Base-by-base conservation (phyloP, 805 yeast genomes). In the Candida chilensis region DNA sequence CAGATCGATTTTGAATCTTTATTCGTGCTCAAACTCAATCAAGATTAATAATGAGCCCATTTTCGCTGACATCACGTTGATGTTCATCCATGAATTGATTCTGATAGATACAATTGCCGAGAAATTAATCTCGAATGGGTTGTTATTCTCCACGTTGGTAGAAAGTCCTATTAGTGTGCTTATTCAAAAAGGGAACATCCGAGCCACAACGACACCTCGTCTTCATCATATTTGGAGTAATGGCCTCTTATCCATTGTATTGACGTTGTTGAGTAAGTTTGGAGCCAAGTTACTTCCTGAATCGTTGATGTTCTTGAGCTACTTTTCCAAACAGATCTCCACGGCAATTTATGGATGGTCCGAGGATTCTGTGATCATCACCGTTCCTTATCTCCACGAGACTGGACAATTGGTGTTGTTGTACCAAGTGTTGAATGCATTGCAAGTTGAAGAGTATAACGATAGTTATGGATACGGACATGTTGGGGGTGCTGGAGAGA, bases 181-280 rank as follows among this genome's bases (percentile, higher is more conserved):
- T 2, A 72, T 88, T 24, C 85, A 79, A 45, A 59, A 65, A 4
- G 95, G 94, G 1, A 67, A 67, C 5, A 52, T 84, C 3, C 57
- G 64, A 10, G 67, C 82, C 2, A 64, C 62, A 22, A 44, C 54
- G 1, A 50, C 71, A 3, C 68, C 83, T 1, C 68, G 71, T 28
- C 53, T 82, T 35, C 90, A 87, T 48, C 66, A 71, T 31, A 59
- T 83, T n/a, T 88, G 96, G 96, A 69, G 75, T n/a, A 75, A 78
- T 43, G 95, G 95, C 1, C 54, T 88, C 12, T 58, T 88, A 18
- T 77, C 92, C 0, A 71, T 84, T 4, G 56, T 81, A 14, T 54
- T 84, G 29, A 58, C 71, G 1, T 52, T 84, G 11, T 46, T 85
- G 24, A 64, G 76, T 17, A 69, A 66, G 29, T 71, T 86, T 35